Evolutionary conservation across 371 early-diverging fungal species (phyloP).

Genomic region (Dipsacomyces acuminosporus): DNA sequence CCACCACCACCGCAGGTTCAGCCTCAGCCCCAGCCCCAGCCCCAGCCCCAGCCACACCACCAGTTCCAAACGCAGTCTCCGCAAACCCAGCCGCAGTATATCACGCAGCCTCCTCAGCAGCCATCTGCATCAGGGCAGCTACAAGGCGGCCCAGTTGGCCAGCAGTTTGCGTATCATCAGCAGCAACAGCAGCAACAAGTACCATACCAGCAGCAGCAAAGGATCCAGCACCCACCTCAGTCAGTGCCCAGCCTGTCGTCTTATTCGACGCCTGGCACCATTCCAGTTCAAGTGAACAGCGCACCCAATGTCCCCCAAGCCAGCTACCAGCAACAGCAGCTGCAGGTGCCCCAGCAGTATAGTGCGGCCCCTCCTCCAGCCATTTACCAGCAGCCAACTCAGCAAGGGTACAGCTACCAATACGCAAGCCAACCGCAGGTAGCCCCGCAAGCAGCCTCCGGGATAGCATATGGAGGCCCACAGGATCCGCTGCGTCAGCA

Average conservation of each 20-base stretch:
- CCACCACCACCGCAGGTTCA: no score
- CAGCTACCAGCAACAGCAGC: background rate
- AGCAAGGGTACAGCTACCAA: constrained; percentile 25
- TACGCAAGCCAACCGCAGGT: constrained; percentile 18
- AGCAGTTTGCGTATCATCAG: constrained; percentile 1
- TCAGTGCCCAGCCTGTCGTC: no score
- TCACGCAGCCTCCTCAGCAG: constrained; percentile 22
- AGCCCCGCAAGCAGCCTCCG: constrained; percentile 4
- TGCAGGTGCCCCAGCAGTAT: constrained; percentile 15
- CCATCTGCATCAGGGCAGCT: constrained; percentile 1
- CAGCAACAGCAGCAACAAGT: constrained; percentile 26
- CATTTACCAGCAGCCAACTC: constrained; percentile 15
- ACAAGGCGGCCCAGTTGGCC: background rate
- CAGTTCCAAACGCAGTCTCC: no score
- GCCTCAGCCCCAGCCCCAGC: no score
- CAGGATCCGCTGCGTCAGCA: constrained; percentile 1
- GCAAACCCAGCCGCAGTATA: constrained; percentile 26
- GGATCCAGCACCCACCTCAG: constrained; percentile 6
- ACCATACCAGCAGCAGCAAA: constrained; percentile 30
- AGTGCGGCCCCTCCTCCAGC: constrained; percentile 31
- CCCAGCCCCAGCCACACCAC: no score
- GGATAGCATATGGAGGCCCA: no score
- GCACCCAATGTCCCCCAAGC: no score
- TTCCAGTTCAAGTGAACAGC: no score
- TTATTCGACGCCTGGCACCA: no score